phyloP scores from a whole-genome alignment of 495 filamentous ascomycete species.

The Hypomontagnella submonticulosa region DNA sequence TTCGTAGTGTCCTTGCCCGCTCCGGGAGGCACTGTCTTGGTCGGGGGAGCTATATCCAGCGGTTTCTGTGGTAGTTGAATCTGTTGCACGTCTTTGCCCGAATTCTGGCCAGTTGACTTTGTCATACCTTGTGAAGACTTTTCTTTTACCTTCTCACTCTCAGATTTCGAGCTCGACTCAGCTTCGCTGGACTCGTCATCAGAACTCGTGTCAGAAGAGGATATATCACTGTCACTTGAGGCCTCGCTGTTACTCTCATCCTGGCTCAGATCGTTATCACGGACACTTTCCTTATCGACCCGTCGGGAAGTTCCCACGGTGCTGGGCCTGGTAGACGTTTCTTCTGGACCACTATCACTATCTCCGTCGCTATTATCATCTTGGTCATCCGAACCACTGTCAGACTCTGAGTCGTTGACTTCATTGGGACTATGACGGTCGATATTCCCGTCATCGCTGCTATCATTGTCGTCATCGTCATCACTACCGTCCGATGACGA shows the following conservation, averaged over 20 bases:
- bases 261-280: neutral
- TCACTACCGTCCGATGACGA: slow-evolving; percentile 9
- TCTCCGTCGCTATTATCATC: slow-evolving; percentile 30
- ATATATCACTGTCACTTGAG: slow-evolving; percentile 15
- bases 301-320: slow-evolving; percentile 47
- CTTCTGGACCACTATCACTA: slow-evolving; percentile 44
- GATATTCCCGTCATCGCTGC: slow-evolving; percentile 28
- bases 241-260: slow-evolving; percentile 8
- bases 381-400: neutral
- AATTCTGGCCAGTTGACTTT: neutral
- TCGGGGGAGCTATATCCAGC: neutral
- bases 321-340: slow-evolving; percentile 37
- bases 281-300: slow-evolving; percentile 6
- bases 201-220: slow-evolving; percentile 30
- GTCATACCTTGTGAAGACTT: slow-evolving; percentile 1
- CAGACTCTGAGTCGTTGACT: slow-evolving; percentile 16
- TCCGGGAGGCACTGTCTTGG: slow-evolving; percentile 44
- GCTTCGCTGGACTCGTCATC: slow-evolving; percentile 27
- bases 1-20: slow-evolving; percentile 52
- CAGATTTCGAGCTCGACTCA: slow-evolving; percentile 18
- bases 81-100: neutral
- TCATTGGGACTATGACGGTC: slow-evolving; percentile 21
- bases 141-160: slow-evolving; percentile 2
- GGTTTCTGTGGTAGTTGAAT: neutral
- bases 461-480: slow-evolving; percentile 33